These are phyloP conservation scores for Torulaspora delbrueckii DNA, from an alignment of 805 yeast species.

Conservation along the genomic window DNA sequence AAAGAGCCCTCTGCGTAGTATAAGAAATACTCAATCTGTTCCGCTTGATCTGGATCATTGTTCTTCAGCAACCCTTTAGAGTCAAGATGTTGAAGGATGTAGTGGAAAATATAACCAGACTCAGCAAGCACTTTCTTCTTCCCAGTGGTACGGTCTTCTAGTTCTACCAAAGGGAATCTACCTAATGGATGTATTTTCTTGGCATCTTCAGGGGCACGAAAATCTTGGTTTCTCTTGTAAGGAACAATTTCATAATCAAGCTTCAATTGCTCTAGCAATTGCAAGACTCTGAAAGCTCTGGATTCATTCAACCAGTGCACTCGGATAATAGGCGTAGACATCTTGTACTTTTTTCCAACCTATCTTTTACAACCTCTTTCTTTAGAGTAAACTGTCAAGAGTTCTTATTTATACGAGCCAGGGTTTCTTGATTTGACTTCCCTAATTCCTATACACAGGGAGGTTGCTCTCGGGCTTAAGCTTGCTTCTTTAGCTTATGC, in stretches of 20 bases:
- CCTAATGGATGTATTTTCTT: conserved; percentile 57
- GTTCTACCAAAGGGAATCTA: conserved; percentile 55
- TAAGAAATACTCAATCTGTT: conserved; percentile 46
- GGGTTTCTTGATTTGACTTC: background rate
- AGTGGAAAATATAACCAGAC: conserved; percentile 54
- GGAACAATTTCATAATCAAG: conserved; percentile 51
- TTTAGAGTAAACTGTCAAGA: background rate
- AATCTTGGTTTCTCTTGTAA: conserved; percentile 46
- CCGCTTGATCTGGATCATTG: conserved; percentile 37
- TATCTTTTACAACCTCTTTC: background rate
- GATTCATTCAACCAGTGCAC: conserved; percentile 38
- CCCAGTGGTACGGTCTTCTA: conserved; percentile 35
- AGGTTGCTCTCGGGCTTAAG: background rate
- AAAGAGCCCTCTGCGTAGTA: conserved; percentile 62
- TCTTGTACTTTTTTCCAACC: background rate
- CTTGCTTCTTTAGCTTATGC: background rate
- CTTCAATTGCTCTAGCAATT: conserved; percentile 59
- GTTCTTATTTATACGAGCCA: background rate
- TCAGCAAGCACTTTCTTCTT: conserved; percentile 44
- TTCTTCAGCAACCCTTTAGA: conserved; percentile 38
- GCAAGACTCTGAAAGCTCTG: conserved; percentile 55
- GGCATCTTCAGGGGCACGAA: conserved; percentile 47
- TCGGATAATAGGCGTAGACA: conserved; percentile 20
- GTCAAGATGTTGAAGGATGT: conserved; percentile 50
- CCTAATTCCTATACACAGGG: background rate